Conservation (phyloP, 257 asterid genomes). For the Scutellaria minor region DNA sequence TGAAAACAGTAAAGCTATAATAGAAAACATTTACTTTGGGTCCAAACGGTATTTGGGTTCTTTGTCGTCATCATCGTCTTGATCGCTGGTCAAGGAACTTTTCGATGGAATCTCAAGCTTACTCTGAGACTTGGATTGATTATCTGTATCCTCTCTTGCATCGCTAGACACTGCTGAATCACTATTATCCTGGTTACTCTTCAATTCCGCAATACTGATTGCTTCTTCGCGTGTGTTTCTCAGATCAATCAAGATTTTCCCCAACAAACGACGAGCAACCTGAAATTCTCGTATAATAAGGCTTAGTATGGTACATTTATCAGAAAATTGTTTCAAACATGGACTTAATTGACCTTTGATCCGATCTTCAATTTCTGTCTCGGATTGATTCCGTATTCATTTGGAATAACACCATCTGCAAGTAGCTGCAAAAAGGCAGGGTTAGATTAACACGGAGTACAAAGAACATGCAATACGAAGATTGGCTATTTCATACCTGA, state of each 20-base stretch:
- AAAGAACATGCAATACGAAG: constrained; percentile 24
- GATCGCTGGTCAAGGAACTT: constrained; percentile 68
- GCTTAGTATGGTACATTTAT: constrained; percentile 3
- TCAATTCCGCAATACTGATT: constrained; percentile 79
- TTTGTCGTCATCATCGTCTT: constrained; percentile 85
- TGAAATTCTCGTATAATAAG: constrained; percentile 38
- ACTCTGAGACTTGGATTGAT: constrained; percentile 48
- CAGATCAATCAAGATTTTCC: constrained; percentile 83
- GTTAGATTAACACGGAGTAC: constrained; percentile 1
- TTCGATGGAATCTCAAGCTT: constrained; percentile 54
- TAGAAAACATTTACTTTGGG: constrained; percentile 62
- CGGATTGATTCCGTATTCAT: constrained; percentile 95
- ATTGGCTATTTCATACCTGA: constrained; percentile 61
- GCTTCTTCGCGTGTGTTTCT: constrained; percentile 94
- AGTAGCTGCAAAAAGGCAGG: constrained; percentile 60
- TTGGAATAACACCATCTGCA: constrained; percentile 98
- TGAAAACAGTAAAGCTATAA: background rate
- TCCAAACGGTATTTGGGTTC: constrained; percentile 94
- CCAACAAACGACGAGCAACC: constrained; percentile 95
- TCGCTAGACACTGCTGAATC: constrained; percentile 38
- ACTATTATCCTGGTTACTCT: constrained; percentile 63
- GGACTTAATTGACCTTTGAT: constrained; percentile 62
- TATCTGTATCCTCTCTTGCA: constrained; percentile 64
- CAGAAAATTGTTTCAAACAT: background rate
- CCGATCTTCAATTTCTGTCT: constrained; percentile 87